Evolutionary conservation across 108 stramenopile species (phyloP).

Genomic region (Cyclotella sp.): DNA sequence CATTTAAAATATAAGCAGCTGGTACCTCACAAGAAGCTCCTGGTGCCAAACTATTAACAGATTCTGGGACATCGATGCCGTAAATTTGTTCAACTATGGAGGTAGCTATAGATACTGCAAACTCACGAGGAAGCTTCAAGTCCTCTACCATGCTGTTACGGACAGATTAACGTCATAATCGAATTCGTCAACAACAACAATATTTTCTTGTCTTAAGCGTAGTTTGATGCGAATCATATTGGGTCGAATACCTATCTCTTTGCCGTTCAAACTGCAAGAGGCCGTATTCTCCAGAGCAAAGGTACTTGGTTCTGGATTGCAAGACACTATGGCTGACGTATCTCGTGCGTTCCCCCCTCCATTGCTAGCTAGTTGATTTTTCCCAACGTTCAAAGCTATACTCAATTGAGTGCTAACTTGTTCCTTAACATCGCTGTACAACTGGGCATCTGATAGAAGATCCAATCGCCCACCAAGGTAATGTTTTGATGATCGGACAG

Average conservation of each 20-base stretch:
- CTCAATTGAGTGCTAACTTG: constrained; percentile 66
- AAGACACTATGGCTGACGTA: not conserved
- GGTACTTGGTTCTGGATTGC: not conserved
- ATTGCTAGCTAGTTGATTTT: constrained; percentile 16
- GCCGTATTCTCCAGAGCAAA: not conserved
- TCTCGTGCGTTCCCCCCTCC: not conserved
- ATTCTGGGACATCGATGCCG: constrained; percentile 38
- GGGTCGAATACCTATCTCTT: not conserved
- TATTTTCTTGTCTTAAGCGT: constrained; percentile 50
- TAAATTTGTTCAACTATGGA: constrained; percentile 74
- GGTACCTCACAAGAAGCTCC: constrained; percentile 21
- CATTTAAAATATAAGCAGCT: constrained; percentile 41
- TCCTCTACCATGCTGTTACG: constrained; percentile 58
- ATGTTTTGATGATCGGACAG: constrained; percentile 67
- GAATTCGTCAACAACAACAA: constrained; percentile 49
- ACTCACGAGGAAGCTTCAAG: constrained; percentile 73
- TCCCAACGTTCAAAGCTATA: constrained; percentile 34
- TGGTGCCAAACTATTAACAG: constrained; percentile 16
- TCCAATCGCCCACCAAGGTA: constrained; percentile 74
- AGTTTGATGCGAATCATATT: constrained; percentile 41
- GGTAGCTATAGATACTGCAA: constrained; percentile 59
- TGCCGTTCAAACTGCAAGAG: not conserved
- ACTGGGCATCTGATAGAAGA: constrained; percentile 55
- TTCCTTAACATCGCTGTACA: constrained; percentile 46
- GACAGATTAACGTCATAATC: constrained; percentile 68